Percentiles rank a stretch among this genome's conserved stretches.
Conservation (phyloP, 2,329 filamentous ascomycete genomes). For the Penicillium aurantiogriseum region DNA sequence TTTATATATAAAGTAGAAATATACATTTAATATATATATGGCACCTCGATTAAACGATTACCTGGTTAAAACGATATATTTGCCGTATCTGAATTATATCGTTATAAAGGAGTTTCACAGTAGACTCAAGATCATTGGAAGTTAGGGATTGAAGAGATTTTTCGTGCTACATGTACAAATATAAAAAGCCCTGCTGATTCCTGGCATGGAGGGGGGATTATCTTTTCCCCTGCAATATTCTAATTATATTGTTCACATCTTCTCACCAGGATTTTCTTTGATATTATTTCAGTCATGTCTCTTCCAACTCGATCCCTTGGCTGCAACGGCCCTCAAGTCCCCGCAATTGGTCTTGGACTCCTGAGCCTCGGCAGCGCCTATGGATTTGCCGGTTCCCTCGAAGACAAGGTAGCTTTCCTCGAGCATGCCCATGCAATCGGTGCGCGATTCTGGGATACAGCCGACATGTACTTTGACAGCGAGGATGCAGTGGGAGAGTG, state of each 20-base stretch:
- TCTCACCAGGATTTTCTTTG: not conserved
- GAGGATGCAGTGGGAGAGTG: conserved; percentile 36
- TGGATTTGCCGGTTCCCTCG: conserved; percentile 10
- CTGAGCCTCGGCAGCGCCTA: conserved; percentile 19
- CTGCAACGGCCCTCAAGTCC: conserved; percentile 17
- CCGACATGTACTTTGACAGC: conserved; percentile 32
- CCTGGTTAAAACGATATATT: no score
- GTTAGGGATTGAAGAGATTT: not conserved
- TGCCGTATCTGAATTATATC: no score
- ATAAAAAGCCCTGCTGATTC: conserved; percentile 3
- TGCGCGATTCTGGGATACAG: conserved; percentile 32
- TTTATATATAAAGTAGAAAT: no score
- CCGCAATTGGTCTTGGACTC: conserved; percentile 23
- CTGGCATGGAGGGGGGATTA: not conserved
- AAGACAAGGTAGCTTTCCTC: conserved; percentile 20
- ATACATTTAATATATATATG: no score
- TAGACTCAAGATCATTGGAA: not conserved
- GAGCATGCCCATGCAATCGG: conserved; percentile 31
- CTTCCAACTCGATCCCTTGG: conserved; percentile 12
- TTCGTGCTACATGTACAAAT: not conserved
- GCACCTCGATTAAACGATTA: no score
- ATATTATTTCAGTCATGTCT: conserved; percentile 1
- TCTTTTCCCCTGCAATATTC: not conserved
- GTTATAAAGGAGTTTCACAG: no score
- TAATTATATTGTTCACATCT: not conserved